These are phyloP conservation scores for Lodderomyces elongisporus DNA, from an alignment of 1,139 yeast genomes.

Conservation along the genomic window DNA sequence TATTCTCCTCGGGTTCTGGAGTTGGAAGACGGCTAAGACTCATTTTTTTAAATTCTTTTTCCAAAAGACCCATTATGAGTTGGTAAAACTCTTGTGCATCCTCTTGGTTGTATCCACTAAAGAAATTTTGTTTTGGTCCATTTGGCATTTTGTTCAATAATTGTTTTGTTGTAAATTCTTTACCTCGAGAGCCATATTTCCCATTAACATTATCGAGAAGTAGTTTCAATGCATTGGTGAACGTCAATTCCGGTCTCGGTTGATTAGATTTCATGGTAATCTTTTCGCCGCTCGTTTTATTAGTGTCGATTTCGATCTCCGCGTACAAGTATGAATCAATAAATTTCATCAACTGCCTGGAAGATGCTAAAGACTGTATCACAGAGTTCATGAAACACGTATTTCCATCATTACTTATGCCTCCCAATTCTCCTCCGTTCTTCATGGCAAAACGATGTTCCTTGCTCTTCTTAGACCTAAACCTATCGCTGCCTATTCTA, in stretches of 20 bases:
- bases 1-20: constrained; percentile 18
- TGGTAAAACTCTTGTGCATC: constrained; percentile 95
- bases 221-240: constrained; percentile 49
- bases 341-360: constrained; percentile 55
- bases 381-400: constrained; percentile 94
- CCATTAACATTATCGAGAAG: constrained; percentile 54
- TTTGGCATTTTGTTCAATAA: constrained; percentile 70
- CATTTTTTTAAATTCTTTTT: constrained; percentile 49
- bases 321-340: constrained; percentile 42
- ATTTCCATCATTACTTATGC: constrained; percentile 83
- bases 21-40: constrained; percentile 14
- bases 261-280: constrained; percentile 14
- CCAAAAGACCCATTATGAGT: constrained; percentile 66
- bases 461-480: constrained; percentile 18
- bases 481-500: constrained; percentile 10
- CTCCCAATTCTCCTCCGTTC: constrained; percentile 76
- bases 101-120: constrained; percentile 83
- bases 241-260: constrained; percentile 35
- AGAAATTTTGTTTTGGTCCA: constrained; percentile 71
- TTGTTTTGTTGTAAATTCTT: constrained; percentile 63
- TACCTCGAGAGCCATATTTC: constrained; percentile 47
- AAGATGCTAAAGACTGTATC: constrained; percentile 76
- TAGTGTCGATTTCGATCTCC: constrained; percentile 20
- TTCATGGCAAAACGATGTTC: constrained; percentile 38
- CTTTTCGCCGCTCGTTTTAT: constrained; percentile 21